Base-by-base conservation (phyloP, 2,329 filamentous ascomycete genomes). In the Cercospora canescens region DNA sequence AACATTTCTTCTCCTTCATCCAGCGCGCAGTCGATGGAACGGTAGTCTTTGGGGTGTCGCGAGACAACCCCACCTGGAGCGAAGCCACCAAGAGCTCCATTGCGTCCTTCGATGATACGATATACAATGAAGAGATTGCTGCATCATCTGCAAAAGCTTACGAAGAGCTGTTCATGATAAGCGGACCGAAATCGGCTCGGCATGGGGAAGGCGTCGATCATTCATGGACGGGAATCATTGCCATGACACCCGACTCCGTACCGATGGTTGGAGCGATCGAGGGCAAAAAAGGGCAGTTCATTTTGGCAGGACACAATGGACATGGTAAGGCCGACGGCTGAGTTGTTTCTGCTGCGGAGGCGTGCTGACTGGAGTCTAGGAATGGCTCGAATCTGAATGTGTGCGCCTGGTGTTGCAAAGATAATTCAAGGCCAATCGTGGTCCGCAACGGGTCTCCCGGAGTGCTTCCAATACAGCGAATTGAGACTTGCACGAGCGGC, bases 271-370 rank as follows among this genome's bases (percentile, higher is more conserved):
- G 82, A 1, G 70, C 72, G 1, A 71, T 84, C 5, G 75, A 80
- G 9, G 75, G 75, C 0, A 66, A 79, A 7, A 76, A 79, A 9
- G 82, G 82, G 4, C 82, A 84, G 61, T 85, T 77, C 71, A 76
- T 84, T 8, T 83, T 81, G 69, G 82, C 81, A n/a, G 82, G 82
- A 0, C 83, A 84, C 65, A 83, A 84, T 68, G 82, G 81, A 45
- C 60, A 62, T 35, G 60, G 60, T 62, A 62, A 56, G 60, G 26
- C 26, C n/a, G 39, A 18, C 28, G n/a, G 34, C 26, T 45, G 18
- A 45, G 26, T 21, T 21, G 16, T 28, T 24, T 16, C n/a, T 34
- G 35, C 12, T 5, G 14, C 30, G 34, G 4, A 12, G 11, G n/a
- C 12, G 9, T n/a, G 14, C 60, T 55, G 60, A 32, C 35, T 35